phyloP scores from a whole-genome alignment of 495 filamentous ascomycete genomes.

The Letharia columbiana region DNA sequence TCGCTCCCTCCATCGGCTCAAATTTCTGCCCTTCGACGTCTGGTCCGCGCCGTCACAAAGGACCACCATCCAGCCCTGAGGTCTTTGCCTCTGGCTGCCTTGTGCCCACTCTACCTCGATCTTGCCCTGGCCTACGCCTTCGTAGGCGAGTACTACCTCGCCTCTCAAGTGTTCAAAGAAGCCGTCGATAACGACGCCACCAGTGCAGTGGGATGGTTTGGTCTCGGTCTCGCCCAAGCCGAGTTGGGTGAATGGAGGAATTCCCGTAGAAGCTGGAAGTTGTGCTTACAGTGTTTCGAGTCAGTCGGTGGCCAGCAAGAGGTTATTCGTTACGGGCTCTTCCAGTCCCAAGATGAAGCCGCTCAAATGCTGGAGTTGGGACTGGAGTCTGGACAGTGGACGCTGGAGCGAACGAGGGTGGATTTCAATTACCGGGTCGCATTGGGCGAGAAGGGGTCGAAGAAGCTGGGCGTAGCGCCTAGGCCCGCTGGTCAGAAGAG shows the following conservation, averaged over 20 bases:
- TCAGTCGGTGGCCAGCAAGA: neutral
- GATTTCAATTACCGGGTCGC: conserved; percentile 5
- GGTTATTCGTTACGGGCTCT: neutral
- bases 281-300: neutral
- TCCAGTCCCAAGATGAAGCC: neutral
- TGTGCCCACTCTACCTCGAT: conserved; percentile 8
- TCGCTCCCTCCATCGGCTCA: conserved; percentile 1
- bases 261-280: neutral
- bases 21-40: neutral
- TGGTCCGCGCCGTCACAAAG: neutral
- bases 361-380: neutral
- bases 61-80: neutral
- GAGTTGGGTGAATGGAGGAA: neutral
- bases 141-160: conserved; percentile 13
- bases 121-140: conserved; percentile 13
- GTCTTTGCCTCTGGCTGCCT: neutral
- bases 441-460: neutral
- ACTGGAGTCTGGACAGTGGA: neutral
- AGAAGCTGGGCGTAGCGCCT: neutral
- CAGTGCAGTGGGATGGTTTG: conserved; percentile 52
- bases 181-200: neutral
- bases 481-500: neutral
- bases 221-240: conserved; percentile 56
- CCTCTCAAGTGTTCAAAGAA: neutral
- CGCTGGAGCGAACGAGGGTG: conserved; percentile 7